Conservation (phyloP, 2,329 filamentous ascomycete genomes). For the Dactylellina cionopaga region DNA sequence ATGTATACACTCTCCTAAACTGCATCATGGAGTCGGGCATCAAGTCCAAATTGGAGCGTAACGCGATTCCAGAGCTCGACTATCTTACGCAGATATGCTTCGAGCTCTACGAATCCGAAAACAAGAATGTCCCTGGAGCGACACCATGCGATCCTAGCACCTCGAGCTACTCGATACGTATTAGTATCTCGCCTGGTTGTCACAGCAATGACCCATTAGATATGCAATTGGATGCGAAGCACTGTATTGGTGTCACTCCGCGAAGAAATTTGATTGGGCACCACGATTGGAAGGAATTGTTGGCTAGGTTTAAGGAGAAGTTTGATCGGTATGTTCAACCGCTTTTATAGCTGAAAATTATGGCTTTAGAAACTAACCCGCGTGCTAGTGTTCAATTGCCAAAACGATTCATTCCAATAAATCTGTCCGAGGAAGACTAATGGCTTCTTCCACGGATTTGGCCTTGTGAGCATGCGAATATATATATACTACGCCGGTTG, state of each 20-base stretch:
- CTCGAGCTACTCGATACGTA: conserved; percentile 94
- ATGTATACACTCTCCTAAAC: conserved; percentile 97
- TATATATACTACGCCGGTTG: too few species aligned
- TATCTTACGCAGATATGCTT: conserved; percentile 98
- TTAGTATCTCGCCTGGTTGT: conserved; percentile 93
- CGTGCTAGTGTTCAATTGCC: conserved; percentile 71
- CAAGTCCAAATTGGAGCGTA: conserved; percentile 94
- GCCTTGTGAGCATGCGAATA: too few species aligned
- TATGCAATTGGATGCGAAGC: conserved; percentile 93
- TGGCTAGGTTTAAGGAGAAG: conserved; percentile 91
- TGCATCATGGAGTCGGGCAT: conserved; percentile 97
- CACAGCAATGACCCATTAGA: conserved; percentile 96
- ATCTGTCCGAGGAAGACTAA: conserved; percentile 61
- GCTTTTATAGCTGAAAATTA: background rate
- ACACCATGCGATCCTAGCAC: conserved; percentile 71
- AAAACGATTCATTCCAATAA: conserved; percentile 73
- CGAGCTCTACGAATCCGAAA: conserved; percentile 95
- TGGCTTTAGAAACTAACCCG: background rate
- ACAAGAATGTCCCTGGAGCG: conserved; percentile 64
- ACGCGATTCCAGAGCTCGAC: conserved; percentile 94
- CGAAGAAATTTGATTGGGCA: conserved; percentile 88
- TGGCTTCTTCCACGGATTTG: too few species aligned
- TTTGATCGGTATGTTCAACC: conserved; percentile 81
- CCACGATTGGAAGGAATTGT: conserved; percentile 94
- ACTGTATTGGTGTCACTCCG: conserved; percentile 95